Conservation (phyloP, 805 yeast genomes). For the Wickerhamiella australiensis region DNA sequence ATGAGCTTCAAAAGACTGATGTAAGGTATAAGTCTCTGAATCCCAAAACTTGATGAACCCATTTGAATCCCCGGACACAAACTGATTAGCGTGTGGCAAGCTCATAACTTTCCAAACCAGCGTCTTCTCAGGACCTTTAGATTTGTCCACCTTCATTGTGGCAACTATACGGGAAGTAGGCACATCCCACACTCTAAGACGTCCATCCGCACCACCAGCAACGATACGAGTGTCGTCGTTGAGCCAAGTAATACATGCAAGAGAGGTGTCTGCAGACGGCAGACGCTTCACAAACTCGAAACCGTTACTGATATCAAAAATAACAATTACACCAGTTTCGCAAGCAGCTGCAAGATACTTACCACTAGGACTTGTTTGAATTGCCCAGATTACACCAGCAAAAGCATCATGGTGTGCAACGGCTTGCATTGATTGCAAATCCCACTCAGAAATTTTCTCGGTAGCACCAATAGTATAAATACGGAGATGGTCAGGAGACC, state of each 20-base stretch:
- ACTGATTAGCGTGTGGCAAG: conserved; percentile 50
- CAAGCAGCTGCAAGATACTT: conserved; percentile 76
- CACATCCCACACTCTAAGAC: conserved; percentile 69
- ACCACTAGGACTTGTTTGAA: conserved; percentile 51
- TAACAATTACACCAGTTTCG: conserved; percentile 83
- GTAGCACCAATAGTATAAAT: conserved; percentile 92
- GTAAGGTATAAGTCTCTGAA: conserved; percentile 54
- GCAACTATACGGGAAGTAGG: conserved; percentile 55
- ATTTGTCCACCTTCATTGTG: conserved; percentile 85
- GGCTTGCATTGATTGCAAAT: conserved; percentile 60
- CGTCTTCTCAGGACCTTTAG: conserved; percentile 64
- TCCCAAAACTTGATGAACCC: conserved; percentile 95
- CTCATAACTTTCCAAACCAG: conserved; percentile 78
- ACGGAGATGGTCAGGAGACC: conserved; percentile 54
- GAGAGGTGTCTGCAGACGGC: conserved; percentile 54
- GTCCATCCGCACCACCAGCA: conserved; percentile 95
- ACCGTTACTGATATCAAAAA: conserved; percentile 78
- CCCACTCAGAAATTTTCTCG: conserved; percentile 86
- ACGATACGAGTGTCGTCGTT: conserved; percentile 45
- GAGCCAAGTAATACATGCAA: conserved; percentile 68
- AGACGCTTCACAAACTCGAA: conserved; percentile 64
- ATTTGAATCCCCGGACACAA: conserved; percentile 94
- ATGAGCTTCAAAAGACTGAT: conserved; percentile 72
- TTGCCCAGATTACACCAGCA: conserved; percentile 88
- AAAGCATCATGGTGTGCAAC: conserved; percentile 71